Evolutionary conservation across 1,284 basidiomycete species (phyloP), one percentile per base, ranked within the genome.

Genomic region (Trichosporon sp.): DNA sequence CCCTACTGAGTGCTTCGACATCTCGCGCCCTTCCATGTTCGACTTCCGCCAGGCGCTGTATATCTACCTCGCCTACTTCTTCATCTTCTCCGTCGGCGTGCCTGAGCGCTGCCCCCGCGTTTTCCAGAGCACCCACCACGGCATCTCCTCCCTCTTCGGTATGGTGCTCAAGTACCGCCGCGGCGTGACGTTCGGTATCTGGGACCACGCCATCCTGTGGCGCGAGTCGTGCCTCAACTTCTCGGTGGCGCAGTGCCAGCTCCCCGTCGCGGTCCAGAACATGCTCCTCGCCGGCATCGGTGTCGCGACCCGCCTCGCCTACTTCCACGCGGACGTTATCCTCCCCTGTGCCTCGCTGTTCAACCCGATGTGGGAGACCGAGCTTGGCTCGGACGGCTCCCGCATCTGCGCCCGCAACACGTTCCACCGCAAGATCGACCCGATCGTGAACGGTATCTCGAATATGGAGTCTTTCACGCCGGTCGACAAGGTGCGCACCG

Each of bases 181-280:
- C 38, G 68, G 68, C 65, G 61, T 65, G 11, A 72, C 71, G 5
- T 69, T 72, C 21, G 68, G 68, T 7, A 69, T 72, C 68, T 72
- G 71, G 71, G 71, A 72, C 35, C 71, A 72, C 66, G 65, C 68
- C 16, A 72, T 72, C 31, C 61, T 69, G 31, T 72, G 71, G 71
- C 68, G 71, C 37, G 71, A 72, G 66, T 38, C 43, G 43, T 69
- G 68, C 31, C 68, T 72, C 59, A 69, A 69, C 68, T 69, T 72
- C 19, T 69, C 68, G 10, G 68, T 69, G n/a, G 71, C 71, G 1
- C 68, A 69, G 68, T 72, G 65, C 14, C 48, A 69, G 38, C 68
- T 69, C 4, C 68, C 71, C 5, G 66, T 69, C 26, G 68, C 68
- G 0, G 71, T 72, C 1, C 68, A 69, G 38, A 67, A 65, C 54